Base-by-base conservation (phyloP, 208 protist species). In the Phytomonas francai region DNA sequence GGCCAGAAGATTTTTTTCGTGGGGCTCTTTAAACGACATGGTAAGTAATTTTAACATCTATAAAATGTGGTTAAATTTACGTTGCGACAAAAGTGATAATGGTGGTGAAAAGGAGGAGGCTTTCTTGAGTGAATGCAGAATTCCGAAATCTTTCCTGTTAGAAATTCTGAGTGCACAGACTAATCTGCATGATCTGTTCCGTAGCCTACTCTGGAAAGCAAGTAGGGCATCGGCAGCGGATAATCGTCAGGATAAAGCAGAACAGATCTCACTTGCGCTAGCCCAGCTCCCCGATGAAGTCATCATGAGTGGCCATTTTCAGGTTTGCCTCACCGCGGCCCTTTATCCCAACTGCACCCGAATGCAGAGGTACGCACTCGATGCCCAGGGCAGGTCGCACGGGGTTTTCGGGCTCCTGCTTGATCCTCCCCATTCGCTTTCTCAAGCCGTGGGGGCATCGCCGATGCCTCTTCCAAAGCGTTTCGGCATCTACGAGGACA, bases 1-100 rank as follows among this genome's bases (percentile, higher is more conserved):
- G 65, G 85, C 84, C 6, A 80, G 81, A 0, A 72, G 79, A n/a
- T 96, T 88, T 71, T 95, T 93, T 69, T 85, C 90, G 14, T 73
- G 70, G 32, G 77, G 88, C 58, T 81, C 82, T 27, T 61, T 74
- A 22, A 93, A 84, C 65, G 90, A 96, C 68, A 66, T 87, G 8
- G 78, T 84, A 22, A 79, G 74, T 62, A 72, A 70, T 45, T 85
- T 92, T 59, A 72, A 92, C 76, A 79, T 92, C 11, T 93, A 91
- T 67, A 77, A 80, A 64, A 93, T 92, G 85, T 96, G 87, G 86
- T 77, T 80, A 64, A 74, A 63, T 49, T 66, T 81, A 63, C 70
- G 79, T 45, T 32, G 66, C 45, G 29, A 61, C 27, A 32, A 70
- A 34, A n/a, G 7, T 19, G 60, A 56, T 66, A 29, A 72, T 28